Evolutionary conservation across 176 grass and related monocot species (phyloP).

Genomic region (Metroxylon sagu): DNA sequence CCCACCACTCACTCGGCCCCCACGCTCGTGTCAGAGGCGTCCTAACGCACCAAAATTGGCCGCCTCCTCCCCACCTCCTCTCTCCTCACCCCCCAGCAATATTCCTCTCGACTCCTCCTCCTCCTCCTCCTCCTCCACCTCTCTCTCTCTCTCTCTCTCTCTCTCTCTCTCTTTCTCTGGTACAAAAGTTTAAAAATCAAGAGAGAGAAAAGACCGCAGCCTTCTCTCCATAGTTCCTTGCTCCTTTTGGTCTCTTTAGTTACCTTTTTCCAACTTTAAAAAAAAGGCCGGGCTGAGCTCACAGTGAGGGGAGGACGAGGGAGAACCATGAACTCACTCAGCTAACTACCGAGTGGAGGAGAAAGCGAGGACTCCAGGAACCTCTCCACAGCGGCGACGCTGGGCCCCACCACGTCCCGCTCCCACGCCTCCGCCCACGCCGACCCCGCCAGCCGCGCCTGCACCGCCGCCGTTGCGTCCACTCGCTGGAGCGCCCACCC

Average conservation of each 20-base stretch:
- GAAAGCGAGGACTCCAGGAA: conserved; percentile 28
- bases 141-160: conserved; percentile 14
- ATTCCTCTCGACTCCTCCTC: background rate
- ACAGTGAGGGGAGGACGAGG: too few species aligned
- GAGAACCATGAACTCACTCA: too few species aligned
- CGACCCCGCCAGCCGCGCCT: conserved; percentile 20
- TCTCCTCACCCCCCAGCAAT: background rate
- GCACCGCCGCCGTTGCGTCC: conserved; percentile 43
- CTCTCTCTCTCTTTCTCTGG: conserved; percentile 7
- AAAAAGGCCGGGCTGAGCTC: too few species aligned
- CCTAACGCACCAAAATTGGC: conserved; percentile 35
- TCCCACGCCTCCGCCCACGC: conserved; percentile 34
- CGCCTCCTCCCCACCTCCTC: conserved; percentile 6
- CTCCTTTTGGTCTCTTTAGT: background rate
- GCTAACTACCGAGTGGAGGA: background rate
- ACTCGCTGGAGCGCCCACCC: conserved; percentile 47
- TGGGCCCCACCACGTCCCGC: conserved; percentile 42
- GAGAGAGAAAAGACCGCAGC: background rate
- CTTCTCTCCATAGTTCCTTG: background rate
- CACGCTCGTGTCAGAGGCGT: conserved; percentile 27
- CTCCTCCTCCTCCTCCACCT: background rate
- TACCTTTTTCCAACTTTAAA: too few species aligned
- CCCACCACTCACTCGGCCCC: conserved; percentile 10
- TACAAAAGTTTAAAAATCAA: background rate
- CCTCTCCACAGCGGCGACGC: conserved; percentile 33